phyloP scores from a whole-genome alignment of 129 eudicot species.

The Centrapalus pauciflorus region DNA sequence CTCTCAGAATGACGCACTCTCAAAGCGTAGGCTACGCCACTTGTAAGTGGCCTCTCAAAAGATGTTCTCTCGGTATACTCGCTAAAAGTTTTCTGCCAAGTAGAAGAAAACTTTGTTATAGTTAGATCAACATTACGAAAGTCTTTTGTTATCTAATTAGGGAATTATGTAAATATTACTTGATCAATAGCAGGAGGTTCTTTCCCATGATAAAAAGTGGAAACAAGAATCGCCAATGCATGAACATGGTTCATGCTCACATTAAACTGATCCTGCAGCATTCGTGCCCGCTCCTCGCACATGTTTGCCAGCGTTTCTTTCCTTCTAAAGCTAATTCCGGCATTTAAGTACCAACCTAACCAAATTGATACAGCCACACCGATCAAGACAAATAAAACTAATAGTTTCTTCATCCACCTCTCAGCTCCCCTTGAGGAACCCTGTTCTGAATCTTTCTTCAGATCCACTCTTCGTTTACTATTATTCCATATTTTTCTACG shows the following conservation, averaged over 20 bases:
- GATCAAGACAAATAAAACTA: constrained; percentile 34
- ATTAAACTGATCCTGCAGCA: constrained; percentile 94
- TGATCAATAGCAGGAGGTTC: constrained; percentile 82
- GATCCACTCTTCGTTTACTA: constrained; percentile 14
- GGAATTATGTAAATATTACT: constrained; percentile 31
- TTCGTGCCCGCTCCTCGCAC: constrained; percentile 94
- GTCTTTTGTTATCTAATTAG: not conserved
- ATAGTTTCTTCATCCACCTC: constrained; percentile 62
- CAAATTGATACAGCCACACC: constrained; percentile 49
- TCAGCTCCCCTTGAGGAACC: constrained; percentile 45
- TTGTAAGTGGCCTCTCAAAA: constrained; percentile 91
- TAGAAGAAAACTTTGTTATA: not conserved
- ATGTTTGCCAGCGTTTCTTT: constrained; percentile 69
- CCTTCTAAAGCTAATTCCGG: constrained; percentile 45
- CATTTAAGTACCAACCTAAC: constrained; percentile 47
- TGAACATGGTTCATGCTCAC: constrained; percentile 97
- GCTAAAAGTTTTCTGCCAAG: constrained; percentile 72
- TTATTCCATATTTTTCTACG: constrained; percentile 29
- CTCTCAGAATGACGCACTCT: constrained; percentile 69
- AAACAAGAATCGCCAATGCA: constrained; percentile 75
- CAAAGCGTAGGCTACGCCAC: constrained; percentile 92
- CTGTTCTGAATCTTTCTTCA: constrained; percentile 34
- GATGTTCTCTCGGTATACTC: constrained; percentile 83
- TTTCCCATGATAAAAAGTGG: constrained; percentile 86
- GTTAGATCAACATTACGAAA: not conserved